Conservation (phyloP, 306 rosid genomes). For the Inga oerstediana region DNA sequence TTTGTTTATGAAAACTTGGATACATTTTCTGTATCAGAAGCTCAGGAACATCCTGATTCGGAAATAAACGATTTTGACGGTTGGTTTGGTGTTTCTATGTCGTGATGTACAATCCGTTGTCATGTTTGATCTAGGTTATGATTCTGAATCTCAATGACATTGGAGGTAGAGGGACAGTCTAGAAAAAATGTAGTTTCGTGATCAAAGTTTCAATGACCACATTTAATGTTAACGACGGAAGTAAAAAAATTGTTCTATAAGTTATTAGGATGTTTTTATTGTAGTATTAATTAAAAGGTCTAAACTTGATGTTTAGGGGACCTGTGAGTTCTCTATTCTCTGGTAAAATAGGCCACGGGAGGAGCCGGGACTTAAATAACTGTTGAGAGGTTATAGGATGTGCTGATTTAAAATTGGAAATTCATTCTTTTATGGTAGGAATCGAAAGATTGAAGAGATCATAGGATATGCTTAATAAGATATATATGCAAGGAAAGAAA, state of each 20-base stretch:
- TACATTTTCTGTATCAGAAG: not conserved
- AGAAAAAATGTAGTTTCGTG: not conserved
- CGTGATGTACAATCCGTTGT: slow-evolving; percentile 4
- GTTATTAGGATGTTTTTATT: not conserved
- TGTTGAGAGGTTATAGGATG: not conserved
- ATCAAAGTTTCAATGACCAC: not conserved
- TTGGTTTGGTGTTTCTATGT: not conserved
- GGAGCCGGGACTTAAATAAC: not conserved
- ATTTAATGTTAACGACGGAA: not conserved
- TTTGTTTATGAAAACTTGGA: slow-evolving; percentile 19
- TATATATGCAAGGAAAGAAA: slow-evolving; percentile 9
- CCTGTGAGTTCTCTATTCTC: not conserved
- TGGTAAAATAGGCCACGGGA: not conserved
- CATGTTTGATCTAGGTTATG: slow-evolving; percentile 24
- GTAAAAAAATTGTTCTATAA: not conserved
- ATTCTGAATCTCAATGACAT: slow-evolving; percentile 15
- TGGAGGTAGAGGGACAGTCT: not conserved
- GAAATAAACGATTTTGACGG: slow-evolving; percentile 8
- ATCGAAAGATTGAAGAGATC: slow-evolving; percentile 4
- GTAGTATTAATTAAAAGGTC: not conserved
- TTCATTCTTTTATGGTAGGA: slow-evolving; percentile 5
- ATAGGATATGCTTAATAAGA: slow-evolving; percentile 1
- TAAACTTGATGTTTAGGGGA: not conserved
- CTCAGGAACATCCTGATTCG: not conserved
- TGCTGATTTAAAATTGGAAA: slow-evolving; percentile 6